phyloP scores from a whole-genome alignment of 2,329 filamentous ascomycete species.

The Cladosporium sp. region DNA sequence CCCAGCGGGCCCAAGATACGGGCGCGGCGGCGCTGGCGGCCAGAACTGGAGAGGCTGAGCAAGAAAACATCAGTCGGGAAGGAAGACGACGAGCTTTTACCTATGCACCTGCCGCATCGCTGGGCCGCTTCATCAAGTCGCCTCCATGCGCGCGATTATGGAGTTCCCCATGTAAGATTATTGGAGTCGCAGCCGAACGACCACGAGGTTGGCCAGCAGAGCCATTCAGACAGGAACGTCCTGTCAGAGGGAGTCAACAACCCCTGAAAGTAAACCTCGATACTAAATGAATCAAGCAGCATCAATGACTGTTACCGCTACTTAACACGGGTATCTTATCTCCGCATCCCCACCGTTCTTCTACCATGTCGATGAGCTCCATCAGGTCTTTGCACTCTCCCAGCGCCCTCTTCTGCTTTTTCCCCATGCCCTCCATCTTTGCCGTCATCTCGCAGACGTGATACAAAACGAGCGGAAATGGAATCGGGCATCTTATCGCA shows the following conservation, averaged over 20 bases:
- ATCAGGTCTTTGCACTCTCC: slow-evolving; percentile 28
- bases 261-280: too few relatives aligned
- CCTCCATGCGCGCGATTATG: too few relatives aligned
- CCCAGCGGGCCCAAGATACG: slow-evolving; percentile 2
- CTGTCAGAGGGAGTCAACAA: too few relatives aligned
- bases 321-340: neutral
- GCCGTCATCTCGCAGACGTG: slow-evolving; percentile 62
- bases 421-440: slow-evolving; percentile 51
- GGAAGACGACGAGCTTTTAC: too few relatives aligned
- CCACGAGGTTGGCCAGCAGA: too few relatives aligned
- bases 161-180: too few relatives aligned
- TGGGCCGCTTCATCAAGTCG: too few relatives aligned
- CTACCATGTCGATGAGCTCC: slow-evolving; percentile 30
- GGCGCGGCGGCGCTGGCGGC: slow-evolving; percentile 1
- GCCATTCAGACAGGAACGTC: too few relatives aligned
- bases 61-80: too few relatives aligned
- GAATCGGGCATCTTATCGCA: slow-evolving; percentile 51
- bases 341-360: slow-evolving; percentile 22
- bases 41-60: slow-evolving; percentile 1
- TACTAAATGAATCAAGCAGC: neutral
- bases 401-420: slow-evolving; percentile 24
- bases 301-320: neutral
- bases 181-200: too few relatives aligned
- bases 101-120: too few relatives aligned
- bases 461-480: slow-evolving; percentile 58